Percentiles rank a stretch among this genome's conserved stretches.
Conservation (phyloP, 352 stramenopile species). For the Elongisporangium undulatum region DNA sequence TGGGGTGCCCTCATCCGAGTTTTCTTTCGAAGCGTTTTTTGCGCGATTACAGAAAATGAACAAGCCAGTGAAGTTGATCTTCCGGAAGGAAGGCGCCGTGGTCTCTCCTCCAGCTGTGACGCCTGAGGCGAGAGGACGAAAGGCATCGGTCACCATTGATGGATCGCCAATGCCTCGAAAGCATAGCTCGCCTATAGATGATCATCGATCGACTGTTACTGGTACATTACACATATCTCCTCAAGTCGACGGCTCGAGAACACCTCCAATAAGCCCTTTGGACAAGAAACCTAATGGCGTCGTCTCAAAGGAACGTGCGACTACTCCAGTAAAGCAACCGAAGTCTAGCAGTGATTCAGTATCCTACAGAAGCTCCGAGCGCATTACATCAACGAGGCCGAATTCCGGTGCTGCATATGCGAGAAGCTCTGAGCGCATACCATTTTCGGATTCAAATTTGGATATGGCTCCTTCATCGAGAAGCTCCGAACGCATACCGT, state of each 20-base stretch:
- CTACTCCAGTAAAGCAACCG: not conserved
- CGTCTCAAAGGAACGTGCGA: not conserved
- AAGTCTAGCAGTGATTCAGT: not conserved
- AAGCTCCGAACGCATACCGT: not conserved
- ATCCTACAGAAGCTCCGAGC: not conserved
- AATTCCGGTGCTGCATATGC: not conserved
- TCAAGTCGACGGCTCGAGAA: not conserved
- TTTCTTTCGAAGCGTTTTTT: slow-evolving; percentile 82
- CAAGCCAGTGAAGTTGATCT: slow-evolving; percentile 77
- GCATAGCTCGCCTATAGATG: not conserved
- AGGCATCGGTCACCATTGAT: slow-evolving; percentile 31
- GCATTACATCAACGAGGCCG: not conserved
- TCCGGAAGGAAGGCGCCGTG: slow-evolving; percentile 25
- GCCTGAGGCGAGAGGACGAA: slow-evolving; percentile 11
- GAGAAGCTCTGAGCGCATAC: slow-evolving; percentile 1
- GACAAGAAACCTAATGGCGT: not conserved
- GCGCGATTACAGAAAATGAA: slow-evolving; percentile 77
- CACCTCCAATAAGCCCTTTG: not conserved
- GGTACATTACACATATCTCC: not conserved
- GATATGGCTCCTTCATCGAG: not conserved
- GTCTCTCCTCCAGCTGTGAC: not conserved
- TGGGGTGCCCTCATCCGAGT: slow-evolving; percentile 57
- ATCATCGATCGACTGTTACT: not conserved
- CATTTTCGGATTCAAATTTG: not conserved
- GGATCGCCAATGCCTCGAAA: slow-evolving; percentile 9